Base-by-base conservation (phyloP, 805 yeast genomes). In the Isabelozyma rhagii region DNA sequence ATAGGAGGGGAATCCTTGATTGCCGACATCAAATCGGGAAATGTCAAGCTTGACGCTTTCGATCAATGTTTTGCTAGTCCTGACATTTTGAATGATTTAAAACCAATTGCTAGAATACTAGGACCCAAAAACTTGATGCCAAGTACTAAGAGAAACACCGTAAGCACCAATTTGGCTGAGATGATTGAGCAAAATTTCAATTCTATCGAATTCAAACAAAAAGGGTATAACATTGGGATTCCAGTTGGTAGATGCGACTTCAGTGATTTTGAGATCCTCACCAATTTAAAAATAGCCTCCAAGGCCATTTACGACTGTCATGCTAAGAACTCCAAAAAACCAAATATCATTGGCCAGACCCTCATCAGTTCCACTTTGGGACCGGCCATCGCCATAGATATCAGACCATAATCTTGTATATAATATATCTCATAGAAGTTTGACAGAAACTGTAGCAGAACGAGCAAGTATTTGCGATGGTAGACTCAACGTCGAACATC, bases 111-210 rank as follows among this genome's bases (percentile, higher is more conserved):
- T n/a, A 81, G 91, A 61, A 72, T 79, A 9, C 77, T 94, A 58
- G 98, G 98, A 51, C 96, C 96, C 31, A 83, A 78, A 61, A 96
- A 96, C 21, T 77, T 94, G 57, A 85, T 92, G 88, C 98, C 99
- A 44, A 79, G 80, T 42, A 84, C 80, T 11, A 91, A 90, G 71
- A 87, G 84, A 62, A 96, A 96, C 14, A 91, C 97, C 1, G 94
- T 93, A 8, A 72, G 86, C 1, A 79, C 81, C n/a, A 82, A 90
- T 58, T 70, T 90, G 29, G 72, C 71, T 17, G 65, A 66, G 7
- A 69, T 85, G 50, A 76, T 92, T 51, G 61, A 67, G 38, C 69
- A 74, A 8, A 81, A 83, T 45, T 69, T 82, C 42, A 94, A 94
- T 29, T 80, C 88, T 40, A 75, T 83, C 59, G 85, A 89, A 14